A percentile compares a stretch with the other conserved stretches of the same genome.
Conservation (phyloP, 345 rosid genomes). For the Euphorbia lathyris region DNA sequence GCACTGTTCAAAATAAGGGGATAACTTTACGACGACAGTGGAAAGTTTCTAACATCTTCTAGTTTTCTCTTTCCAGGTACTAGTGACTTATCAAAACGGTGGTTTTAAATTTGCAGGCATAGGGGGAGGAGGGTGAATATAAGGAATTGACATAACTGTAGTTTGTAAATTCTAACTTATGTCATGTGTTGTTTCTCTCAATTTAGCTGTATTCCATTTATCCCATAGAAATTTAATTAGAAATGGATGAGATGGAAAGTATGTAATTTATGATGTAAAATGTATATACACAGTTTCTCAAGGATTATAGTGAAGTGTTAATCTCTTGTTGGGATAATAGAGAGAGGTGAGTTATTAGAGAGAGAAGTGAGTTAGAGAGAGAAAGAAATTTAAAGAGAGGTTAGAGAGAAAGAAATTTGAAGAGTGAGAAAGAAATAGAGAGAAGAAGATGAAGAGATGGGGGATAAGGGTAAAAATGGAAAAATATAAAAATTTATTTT, state of each 20-base stretch:
- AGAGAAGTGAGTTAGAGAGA: too few relatives aligned
- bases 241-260: not conserved
- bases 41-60: too few relatives aligned
- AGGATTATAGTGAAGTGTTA: slow-evolving; percentile 3
- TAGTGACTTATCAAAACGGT: slow-evolving; percentile 27
- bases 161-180: slow-evolving; percentile 18
- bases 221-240: slow-evolving; percentile 7
- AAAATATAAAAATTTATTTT: too few relatives aligned
- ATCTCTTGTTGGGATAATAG: slow-evolving; percentile 3
- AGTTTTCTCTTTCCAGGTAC: too few relatives aligned
- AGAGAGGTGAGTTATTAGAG: too few relatives aligned
- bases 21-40: too few relatives aligned
- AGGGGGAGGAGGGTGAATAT: not conserved
- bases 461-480: too few relatives aligned
- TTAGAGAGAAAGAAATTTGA: too few relatives aligned
- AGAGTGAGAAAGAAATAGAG: too few relatives aligned
- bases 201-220: not conserved
- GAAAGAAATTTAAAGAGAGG: too few relatives aligned
- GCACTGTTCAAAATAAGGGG: too few relatives aligned
- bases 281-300: slow-evolving; percentile 1
- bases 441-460: too few relatives aligned
- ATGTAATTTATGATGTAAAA: slow-evolving; percentile 5
- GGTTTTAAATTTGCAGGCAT: slow-evolving; percentile 23
- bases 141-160: slow-evolving; percentile 9
- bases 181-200: not conserved